These are phyloP conservation scores for Penicillium chermesinum DNA, from an alignment of 495 filamentous ascomycete species.

Conservation along the genomic window DNA sequence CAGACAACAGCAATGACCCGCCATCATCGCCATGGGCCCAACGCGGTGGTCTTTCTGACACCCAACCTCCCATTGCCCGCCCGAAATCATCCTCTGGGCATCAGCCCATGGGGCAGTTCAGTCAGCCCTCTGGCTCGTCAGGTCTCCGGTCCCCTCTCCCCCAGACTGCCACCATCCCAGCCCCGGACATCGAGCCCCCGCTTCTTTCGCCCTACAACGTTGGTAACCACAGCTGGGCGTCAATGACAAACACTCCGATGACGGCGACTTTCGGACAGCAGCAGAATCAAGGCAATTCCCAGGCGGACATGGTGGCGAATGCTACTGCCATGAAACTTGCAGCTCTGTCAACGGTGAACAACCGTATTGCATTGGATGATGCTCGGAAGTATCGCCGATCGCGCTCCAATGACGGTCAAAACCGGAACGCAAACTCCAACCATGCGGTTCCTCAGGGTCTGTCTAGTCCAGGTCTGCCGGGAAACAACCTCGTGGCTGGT, in stretches of 20 bases:
- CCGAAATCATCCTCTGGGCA: slow-evolving; percentile 90
- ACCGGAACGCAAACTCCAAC: slow-evolving; percentile 36
- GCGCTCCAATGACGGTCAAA: slow-evolving; percentile 80
- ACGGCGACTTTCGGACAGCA: slow-evolving; percentile 69
- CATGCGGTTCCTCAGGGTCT: slow-evolving; percentile 49
- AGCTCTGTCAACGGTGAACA: slow-evolving; percentile 94
- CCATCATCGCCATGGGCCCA: slow-evolving; percentile 76
- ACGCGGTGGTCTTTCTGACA: slow-evolving; percentile 44
- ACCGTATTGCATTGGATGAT: slow-evolving; percentile 94
- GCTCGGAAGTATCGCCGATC: slow-evolving; percentile 89
- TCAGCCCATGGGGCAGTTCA: slow-evolving; percentile 94
- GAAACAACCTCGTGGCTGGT: slow-evolving; percentile 63
- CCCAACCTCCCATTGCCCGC: slow-evolving; percentile 55
- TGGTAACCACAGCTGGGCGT: slow-evolving; percentile 91
- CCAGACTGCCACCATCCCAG: slow-evolving; percentile 76
- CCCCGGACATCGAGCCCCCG: slow-evolving; percentile 74
- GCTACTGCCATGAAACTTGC: slow-evolving; percentile 98
- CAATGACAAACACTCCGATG: slow-evolving; percentile 97
- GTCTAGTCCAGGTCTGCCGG: slow-evolving; percentile 50
- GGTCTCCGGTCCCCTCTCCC: slow-evolving; percentile 79
- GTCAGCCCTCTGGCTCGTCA: slow-evolving; percentile 65
- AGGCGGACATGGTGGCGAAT: slow-evolving; percentile 98
- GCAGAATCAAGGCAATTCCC: slow-evolving; percentile 47
- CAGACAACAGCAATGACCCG: slow-evolving; percentile 55
- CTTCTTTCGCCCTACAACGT: slow-evolving; percentile 84